These are phyloP conservation scores for Alternaria longipes DNA, from an alignment of 2,329 filamentous ascomycete genomes.

Conservation along the genomic window DNA sequence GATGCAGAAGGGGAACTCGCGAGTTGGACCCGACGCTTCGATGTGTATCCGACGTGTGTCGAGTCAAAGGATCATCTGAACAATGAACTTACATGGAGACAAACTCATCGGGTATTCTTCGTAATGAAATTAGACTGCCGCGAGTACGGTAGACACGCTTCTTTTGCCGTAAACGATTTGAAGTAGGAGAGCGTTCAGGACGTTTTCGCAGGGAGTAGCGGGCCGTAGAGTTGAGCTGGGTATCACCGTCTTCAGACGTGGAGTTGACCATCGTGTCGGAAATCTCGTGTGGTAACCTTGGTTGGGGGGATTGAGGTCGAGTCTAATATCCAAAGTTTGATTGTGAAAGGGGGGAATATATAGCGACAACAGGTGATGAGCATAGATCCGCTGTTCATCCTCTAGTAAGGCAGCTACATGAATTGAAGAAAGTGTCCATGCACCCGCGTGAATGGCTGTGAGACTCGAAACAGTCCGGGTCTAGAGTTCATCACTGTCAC, in stretches of 20 bases:
- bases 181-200: neutral
- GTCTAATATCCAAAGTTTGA: neutral
- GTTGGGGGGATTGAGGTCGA: neutral
- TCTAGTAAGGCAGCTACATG: neutral
- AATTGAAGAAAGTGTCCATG: neutral
- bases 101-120: neutral
- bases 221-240: neutral
- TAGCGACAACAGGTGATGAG: neutral
- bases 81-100: neutral
- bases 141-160: neutral
- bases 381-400: neutral
- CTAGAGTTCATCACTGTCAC: too few relatives aligned
- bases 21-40: neutral
- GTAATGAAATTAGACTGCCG: neutral
- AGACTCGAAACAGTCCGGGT: neutral
- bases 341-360: neutral
- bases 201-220: neutral
- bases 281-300: neutral
- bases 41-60: neutral
- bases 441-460: neutral
- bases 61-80: neutral
- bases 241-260: rapidly evolving
- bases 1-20: neutral
- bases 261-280: neutral
- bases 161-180: neutral